Evolutionary conservation across 1,139 yeast species (phyloP), one percentile per base, ranked within the genome.

Genomic region (Saccharomycopsis hybrid): DNA sequence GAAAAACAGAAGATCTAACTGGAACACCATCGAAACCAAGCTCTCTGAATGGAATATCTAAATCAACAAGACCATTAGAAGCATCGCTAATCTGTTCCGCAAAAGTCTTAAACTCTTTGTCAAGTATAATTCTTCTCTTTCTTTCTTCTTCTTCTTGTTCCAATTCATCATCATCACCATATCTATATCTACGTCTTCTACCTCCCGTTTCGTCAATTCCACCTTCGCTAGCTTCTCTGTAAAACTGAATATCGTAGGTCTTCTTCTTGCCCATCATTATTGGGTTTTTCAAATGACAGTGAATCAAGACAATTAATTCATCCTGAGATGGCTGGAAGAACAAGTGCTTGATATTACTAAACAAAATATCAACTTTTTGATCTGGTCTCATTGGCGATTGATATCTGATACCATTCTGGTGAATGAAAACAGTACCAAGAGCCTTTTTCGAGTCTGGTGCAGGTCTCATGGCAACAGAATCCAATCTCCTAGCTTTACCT

Each of bases 131-230:
- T 61, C 95, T 85, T 66, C 96, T 79, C 66, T 94, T 78, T 69
- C 97, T 82, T 70, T 92, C 99, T 68, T 92, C 97, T 69, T 92
- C 97, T 70, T 94, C 99, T 67, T 92, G 97, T 68, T 94, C 98
- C 58, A 94, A 74, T 69, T 92, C 99, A 67, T 92, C 98, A 68
- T 92, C 98, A 65, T 92, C 99, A 50, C 98, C 99, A 62, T 92
- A 92, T 63, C 96, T 73, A 60, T 82, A 78, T 58, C 85, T 83
- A 66, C 86, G 74, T 73, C 89, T 87, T 56, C 95, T 79, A 55
- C 95, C 95, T 55, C 97, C 96, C 37, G 99, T 92, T 68, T 92
- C 99, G 68, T 92, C 99, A 61, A 88, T 89, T 2, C 96, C 85
- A 76, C 90, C 85, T 65, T 92, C 99, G 47, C 95, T 82, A 11